These are phyloP conservation scores for Colletotrichum shisoi DNA, from an alignment of 2,329 filamentous ascomycete genomes.

Conservation along the genomic window DNA sequence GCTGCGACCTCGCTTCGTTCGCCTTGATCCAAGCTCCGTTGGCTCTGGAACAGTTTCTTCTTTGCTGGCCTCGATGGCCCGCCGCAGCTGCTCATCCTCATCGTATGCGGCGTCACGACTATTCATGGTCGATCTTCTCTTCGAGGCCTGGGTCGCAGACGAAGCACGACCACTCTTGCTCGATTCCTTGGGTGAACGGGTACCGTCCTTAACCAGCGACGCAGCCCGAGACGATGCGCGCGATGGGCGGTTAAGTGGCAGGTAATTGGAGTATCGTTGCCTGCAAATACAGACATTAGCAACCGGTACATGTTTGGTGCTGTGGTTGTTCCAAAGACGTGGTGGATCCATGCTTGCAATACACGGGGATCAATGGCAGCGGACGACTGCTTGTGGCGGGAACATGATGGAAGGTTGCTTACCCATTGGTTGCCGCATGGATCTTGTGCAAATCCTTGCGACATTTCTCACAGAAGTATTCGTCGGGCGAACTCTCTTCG, in stretches of 20 bases:
- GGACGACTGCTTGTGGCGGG: conserved; percentile 26
- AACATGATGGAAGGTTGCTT: conserved; percentile 52
- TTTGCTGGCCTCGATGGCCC: conserved; percentile 95
- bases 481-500: conserved; percentile 88
- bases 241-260: conserved; percentile 66
- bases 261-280: conserved; percentile 72
- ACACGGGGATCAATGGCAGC: conserved; percentile 13
- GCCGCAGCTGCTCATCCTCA: conserved; percentile 86
- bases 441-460: conserved; percentile 90
- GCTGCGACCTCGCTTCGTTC: conserved; percentile 84
- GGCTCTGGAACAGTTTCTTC: conserved; percentile 70
- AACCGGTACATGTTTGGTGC: not conserved
- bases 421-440: conserved; percentile 84
- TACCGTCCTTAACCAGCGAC: conserved; percentile 70
- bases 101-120: conserved; percentile 95
- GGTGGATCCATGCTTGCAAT: no score
- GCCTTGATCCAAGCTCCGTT: conserved; percentile 63
- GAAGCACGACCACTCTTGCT: conserved; percentile 65
- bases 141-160: conserved; percentile 67
- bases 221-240: conserved; percentile 67
- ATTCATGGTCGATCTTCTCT: conserved; percentile 95
- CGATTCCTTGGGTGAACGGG: conserved; percentile 62
- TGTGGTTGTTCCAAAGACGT: not conserved
- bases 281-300: conserved; percentile 49
- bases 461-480: conserved; percentile 98